These are phyloP conservation scores for Ramaria sp. DNA, from an alignment of 768 basidiomycete species.

Conservation along the genomic window DNA sequence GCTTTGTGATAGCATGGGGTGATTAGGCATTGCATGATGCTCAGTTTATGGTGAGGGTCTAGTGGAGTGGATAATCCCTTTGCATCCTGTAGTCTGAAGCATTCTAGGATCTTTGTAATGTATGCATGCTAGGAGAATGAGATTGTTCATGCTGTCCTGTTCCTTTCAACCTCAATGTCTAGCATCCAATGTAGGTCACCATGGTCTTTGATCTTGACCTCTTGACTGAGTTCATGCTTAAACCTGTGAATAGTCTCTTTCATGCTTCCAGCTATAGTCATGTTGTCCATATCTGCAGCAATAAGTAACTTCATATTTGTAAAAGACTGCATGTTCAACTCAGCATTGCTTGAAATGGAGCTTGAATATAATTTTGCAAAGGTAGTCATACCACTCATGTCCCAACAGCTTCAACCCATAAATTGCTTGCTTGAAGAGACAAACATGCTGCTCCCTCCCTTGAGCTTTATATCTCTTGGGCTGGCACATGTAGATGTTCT, in stretches of 20 bases:
- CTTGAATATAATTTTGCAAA: no score
- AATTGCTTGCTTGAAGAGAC: no score
- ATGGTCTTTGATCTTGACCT: conserved; percentile 6
- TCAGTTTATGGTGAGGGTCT: conserved; percentile 1
- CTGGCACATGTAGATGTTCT: neutral
- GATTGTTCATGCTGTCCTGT: conserved; percentile 4
- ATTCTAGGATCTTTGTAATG: conserved; percentile 10
- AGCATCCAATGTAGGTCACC: conserved; percentile 8
- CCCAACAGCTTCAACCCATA: no score
- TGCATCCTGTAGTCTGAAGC: conserved; percentile 7
- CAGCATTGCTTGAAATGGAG: no score
- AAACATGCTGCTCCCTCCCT: no score
- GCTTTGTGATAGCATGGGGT: conserved; percentile 1
- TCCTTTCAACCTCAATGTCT: neutral
- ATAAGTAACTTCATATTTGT: conserved; percentile 14
- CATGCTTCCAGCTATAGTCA: conserved; percentile 2
- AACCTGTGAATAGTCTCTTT: neutral
- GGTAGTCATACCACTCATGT: neutral
- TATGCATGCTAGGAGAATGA: conserved; percentile 10
- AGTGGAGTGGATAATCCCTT: conserved; percentile 7
- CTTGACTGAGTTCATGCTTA: neutral
- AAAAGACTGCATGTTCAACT: no score
- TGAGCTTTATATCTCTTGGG: neutral
- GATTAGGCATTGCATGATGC: neutral
- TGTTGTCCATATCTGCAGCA: conserved; percentile 20